phyloP scores from a whole-genome alignment of 495 filamentous ascomycete genomes.

The Penicillium maclennaniae region DNA sequence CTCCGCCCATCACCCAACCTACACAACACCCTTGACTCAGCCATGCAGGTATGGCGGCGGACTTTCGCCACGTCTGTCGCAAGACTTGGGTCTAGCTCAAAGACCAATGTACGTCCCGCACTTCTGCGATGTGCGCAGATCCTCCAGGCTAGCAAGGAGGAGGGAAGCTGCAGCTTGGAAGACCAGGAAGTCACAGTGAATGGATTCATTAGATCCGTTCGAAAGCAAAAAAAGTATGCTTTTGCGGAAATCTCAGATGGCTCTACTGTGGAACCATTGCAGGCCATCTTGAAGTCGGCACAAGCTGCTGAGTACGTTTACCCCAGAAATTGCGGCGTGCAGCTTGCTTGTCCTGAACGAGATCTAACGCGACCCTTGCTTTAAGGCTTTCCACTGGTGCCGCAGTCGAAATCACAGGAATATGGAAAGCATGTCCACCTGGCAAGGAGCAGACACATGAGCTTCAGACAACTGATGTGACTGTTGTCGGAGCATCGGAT shows the following conservation, averaged over 20 bases:
- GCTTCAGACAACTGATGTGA: conserved; percentile 64
- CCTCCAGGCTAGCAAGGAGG: conserved; percentile 29
- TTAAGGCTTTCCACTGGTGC: conserved; percentile 78
- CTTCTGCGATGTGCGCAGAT: conserved; percentile 39
- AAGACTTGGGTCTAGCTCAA: conserved; percentile 26
- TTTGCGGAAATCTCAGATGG: conserved; percentile 90
- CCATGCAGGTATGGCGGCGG: conserved; percentile 47
- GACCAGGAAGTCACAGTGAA: conserved; percentile 56
- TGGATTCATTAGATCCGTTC: conserved; percentile 79
- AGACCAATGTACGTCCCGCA: conserved; percentile 11
- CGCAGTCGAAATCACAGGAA: conserved; percentile 72
- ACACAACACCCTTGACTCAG: conserved; percentile 15
- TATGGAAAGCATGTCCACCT: conserved; percentile 69
- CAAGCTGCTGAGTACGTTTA: conserved; percentile 71
- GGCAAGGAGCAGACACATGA: conserved; percentile 74
- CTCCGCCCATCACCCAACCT: conserved; percentile 18
- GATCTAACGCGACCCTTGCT: conserved; percentile 5
- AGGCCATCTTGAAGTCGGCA: conserved; percentile 73
- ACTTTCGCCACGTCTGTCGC: conserved; percentile 38
- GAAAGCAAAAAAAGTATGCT: conserved; percentile 75
- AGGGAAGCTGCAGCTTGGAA: conserved; percentile 29
- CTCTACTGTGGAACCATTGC: conserved; percentile 71
- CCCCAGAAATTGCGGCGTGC: background rate
- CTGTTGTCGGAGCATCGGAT: conserved; percentile 71
- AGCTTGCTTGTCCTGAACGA: background rate